Base-by-base conservation (phyloP, 2,329 filamentous ascomycete genomes). In the Aureobasidium zeae region DNA sequence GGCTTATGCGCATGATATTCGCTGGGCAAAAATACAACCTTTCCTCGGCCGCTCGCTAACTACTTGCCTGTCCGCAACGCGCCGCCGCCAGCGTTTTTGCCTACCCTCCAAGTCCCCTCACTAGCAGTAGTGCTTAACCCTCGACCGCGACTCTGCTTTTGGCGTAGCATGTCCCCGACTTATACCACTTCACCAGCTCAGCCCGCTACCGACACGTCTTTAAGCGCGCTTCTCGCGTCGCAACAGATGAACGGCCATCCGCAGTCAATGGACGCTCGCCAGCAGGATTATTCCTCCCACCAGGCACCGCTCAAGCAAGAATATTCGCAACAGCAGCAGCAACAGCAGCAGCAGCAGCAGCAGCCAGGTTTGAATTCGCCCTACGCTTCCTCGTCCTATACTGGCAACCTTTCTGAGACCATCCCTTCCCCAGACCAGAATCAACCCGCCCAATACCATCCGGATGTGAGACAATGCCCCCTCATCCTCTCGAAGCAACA, bases 371-470 rank as follows among this genome's bases (percentile, higher is more conserved):
- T 71, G 68, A 67, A 60, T 62, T 65, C 65, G 63, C 71, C 72
- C 63, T 71, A 72, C 65, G 55, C 58, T 38, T 44, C 44, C 61
- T 66, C 67, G 52, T 63, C 67, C 50, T 73, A 72, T 57, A 62
- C 62, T 58, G 67, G 70, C 62, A 60, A 76, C 68, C 76, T 81
- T 73, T 88, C 86, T 87, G 86, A 93, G 83, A 80, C 75, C 65
- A 77, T 81, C 51, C 26, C 39, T 22, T 63, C 75, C 70, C 79
- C 83, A 91, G 88, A 94, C 83, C 85, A 86, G 75, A 75, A 83
- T 69, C 85, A 87, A 84, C 82, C 84, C 83, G 84, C 83, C 70
- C 83, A 89, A 68, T 94, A 93, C 69, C 74, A 94, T 70, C 45
- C 46, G n/a, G 48, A 50, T 34, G 48, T 50, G 35, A 46, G 84